Evolutionary conservation across 352 stramenopile species (phyloP), one percentile per base, ranked within the genome.

Genomic region (Globisporangium parvum): DNA sequence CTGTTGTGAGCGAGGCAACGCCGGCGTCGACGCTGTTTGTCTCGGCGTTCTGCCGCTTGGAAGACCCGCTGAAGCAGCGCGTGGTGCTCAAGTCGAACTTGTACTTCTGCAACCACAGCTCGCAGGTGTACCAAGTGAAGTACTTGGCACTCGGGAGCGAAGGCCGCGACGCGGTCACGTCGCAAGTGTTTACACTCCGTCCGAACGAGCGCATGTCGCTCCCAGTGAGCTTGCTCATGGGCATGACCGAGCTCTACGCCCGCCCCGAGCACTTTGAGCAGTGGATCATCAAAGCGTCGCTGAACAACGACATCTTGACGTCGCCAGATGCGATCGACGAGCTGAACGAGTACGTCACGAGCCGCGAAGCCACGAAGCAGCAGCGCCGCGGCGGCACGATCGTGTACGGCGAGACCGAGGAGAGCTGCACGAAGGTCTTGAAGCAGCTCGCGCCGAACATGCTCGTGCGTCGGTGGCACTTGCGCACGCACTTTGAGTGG

Each of bases 61-160:
- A 95, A 60, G 75, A 90, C 53, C 73, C 77, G 18, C 58, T 52
- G 14, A 74, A 77, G 33, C 78, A 87, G 35, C 69, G 77, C 0
- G 71, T 95, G 31, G 73, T 86, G 45, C 67, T 95, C 31, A 81
- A 87, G 66, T 91, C 85, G 26, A 93, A 90, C 53, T 62, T 88
- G 41, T 90, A 77, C 54, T 78, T 95, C 40, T 85, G 73, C 60
- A 95, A 95, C 64, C 75, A 85, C 53, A 93, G 79, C 47, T 80
- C 76, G 4, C 66, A 91, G 41, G 68, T 66, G 26, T 91, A 90
- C 54, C 71, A 90, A 26, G 64, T 93, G 31, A 88, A 87, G 59
- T 93, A 91, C 33, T 45, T 93, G 53, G 71, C 63, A 39, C 64
- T 88, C 55, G 78, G 72, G 31, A 75, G 65, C 28, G 67, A 77